Conservation (phyloP, 2,329 filamentous ascomycete genomes). For the Colletotrichum siamense region DNA sequence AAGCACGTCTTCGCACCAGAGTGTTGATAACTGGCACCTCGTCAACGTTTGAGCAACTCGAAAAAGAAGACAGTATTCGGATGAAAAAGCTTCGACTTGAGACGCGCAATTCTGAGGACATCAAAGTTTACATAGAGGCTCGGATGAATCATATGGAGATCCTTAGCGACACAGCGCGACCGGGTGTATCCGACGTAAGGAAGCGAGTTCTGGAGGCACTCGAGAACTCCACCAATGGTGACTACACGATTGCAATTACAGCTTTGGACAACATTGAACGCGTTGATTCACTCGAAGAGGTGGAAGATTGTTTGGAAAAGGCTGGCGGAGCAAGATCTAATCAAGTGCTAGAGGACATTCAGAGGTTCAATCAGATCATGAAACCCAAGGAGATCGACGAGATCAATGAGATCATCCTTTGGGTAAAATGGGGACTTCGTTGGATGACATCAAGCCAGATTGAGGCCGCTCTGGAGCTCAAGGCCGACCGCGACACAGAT, state of each 20-base stretch:
- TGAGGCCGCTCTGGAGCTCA: slow-evolving; percentile 24
- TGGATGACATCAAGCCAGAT: slow-evolving; percentile 30
- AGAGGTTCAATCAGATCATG: slow-evolving; percentile 32
- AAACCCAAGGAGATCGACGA: slow-evolving; percentile 39
- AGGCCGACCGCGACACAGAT: neutral
- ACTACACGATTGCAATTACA: slow-evolving; percentile 26
- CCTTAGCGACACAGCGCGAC: neutral
- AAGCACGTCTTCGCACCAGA: neutral
- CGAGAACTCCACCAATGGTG: neutral
- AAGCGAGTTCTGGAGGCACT: neutral
- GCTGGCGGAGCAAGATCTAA: slow-evolving; percentile 34
- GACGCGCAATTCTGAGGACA: neutral
- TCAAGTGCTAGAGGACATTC: slow-evolving; percentile 37
- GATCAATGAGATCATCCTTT: slow-evolving; percentile 43
- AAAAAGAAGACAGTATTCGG: neutral
- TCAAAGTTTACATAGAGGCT: neutral
- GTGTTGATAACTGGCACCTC: neutral
- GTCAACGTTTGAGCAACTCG: neutral
- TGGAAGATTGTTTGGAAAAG: slow-evolving; percentile 31
- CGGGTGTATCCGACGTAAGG: neutral
- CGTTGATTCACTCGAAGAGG: slow-evolving; percentile 39
- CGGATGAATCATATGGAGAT: neutral
- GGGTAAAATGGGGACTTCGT: slow-evolving; percentile 30
- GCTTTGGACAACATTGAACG: slow-evolving; percentile 33
- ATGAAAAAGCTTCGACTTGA: neutral